phyloP scores from a whole-genome alignment of 495 filamentous ascomycete species.

The Oleoguttula mirabilis region DNA sequence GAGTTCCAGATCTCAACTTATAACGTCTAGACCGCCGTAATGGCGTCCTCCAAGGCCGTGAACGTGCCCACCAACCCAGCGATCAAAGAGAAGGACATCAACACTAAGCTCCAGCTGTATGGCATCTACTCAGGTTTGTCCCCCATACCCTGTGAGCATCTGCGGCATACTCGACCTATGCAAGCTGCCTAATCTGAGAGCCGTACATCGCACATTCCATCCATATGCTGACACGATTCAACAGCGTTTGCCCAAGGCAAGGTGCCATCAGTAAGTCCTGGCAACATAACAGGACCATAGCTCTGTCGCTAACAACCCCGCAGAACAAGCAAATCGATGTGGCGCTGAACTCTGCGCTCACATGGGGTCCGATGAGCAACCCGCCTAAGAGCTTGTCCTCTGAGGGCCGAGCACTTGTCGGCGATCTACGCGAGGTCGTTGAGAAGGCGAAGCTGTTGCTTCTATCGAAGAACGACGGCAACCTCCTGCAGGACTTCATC shows the following conservation, averaged over 20 bases:
- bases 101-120: slow-evolving; percentile 87
- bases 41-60: slow-evolving; percentile 27
- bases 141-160: too few species aligned
- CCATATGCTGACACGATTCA: slow-evolving; percentile 5
- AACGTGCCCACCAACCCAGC: slow-evolving; percentile 35
- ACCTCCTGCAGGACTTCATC: slow-evolving; percentile 91
- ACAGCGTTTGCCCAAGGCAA: slow-evolving; percentile 80
- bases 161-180: too few species aligned
- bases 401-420: slow-evolving; percentile 66
- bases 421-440: slow-evolving; percentile 69
- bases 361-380: slow-evolving; percentile 48
- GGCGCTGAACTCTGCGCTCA: slow-evolving; percentile 73
- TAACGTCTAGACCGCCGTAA: too few species aligned
- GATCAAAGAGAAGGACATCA: slow-evolving; percentile 51
- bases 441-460: slow-evolving; percentile 77
- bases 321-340: slow-evolving; percentile 92
- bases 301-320: too few species aligned
- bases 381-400: slow-evolving; percentile 70
- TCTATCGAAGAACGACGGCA: slow-evolving; percentile 90
- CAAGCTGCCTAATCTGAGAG: too few species aligned
- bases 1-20: too few species aligned
- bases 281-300: too few species aligned
- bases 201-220: too few species aligned
- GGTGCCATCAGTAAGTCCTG: slow-evolving; percentile 64
- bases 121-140: slow-evolving; percentile 68